Percentiles rank a stretch among this genome's conserved stretches.
Conservation (phyloP, 2,329 filamentous ascomycete species). For the Penicillium sumatraense region DNA sequence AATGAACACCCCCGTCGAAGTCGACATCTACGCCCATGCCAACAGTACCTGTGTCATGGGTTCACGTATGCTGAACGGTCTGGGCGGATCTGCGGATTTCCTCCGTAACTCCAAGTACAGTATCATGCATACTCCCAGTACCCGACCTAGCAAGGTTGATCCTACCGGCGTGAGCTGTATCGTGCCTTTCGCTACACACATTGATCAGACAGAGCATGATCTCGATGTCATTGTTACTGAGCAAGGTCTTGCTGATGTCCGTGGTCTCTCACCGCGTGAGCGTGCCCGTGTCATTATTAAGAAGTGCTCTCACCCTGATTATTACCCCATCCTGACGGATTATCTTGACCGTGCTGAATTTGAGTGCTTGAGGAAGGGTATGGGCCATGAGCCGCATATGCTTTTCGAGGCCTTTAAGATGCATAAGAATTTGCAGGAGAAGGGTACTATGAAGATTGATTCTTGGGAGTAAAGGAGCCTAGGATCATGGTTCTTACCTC, state of each 20-base stretch:
- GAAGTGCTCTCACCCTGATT: constrained; percentile 84
- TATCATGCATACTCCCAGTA: constrained; percentile 91
- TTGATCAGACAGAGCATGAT: constrained; percentile 93
- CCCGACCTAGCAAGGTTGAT: constrained; percentile 79
- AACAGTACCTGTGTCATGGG: constrained; percentile 92
- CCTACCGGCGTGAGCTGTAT: constrained; percentile 83
- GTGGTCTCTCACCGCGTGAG: constrained; percentile 78
- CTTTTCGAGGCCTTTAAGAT: constrained; percentile 87
- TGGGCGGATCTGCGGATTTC: constrained; percentile 83
- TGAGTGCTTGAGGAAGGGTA: constrained; percentile 82
- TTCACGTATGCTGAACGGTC: constrained; percentile 82
- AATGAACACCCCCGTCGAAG: constrained; percentile 94
- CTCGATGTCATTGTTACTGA: constrained; percentile 84
- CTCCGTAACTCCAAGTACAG: constrained; percentile 78
- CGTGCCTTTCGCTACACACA: constrained; percentile 90
- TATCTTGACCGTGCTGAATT: constrained; percentile 87
- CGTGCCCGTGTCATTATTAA: constrained; percentile 83
- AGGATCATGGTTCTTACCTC: too few relatives aligned
- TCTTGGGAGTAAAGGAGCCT: constrained; percentile 64
- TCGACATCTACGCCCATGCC: constrained; percentile 92
- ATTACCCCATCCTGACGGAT: constrained; percentile 77
- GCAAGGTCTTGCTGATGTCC: constrained; percentile 81
- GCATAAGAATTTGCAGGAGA: constrained; percentile 79
- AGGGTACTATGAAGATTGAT: constrained; percentile 87
- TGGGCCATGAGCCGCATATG: constrained; percentile 88